phyloP scores from a whole-genome alignment of 169 alveolate species.

The Plasmodium malariae region DNA sequence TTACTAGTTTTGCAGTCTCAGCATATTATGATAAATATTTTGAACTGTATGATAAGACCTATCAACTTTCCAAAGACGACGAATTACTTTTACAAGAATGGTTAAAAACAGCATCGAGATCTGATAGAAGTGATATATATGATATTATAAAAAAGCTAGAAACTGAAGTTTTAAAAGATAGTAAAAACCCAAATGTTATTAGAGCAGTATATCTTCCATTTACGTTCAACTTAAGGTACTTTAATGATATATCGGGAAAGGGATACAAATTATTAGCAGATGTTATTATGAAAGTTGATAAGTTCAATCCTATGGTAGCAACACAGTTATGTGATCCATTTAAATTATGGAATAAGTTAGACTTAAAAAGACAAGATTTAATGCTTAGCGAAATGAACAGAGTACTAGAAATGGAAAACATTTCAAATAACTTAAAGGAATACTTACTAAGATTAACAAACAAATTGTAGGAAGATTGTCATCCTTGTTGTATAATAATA shows the following conservation, averaged over 20 bases:
- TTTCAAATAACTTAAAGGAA: slow-evolving; percentile 85
- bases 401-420: slow-evolving; percentile 72
- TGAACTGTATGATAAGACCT: slow-evolving; percentile 53
- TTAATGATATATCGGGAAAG: slow-evolving; percentile 83
- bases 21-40: slow-evolving; percentile 49
- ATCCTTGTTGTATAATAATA: neutral
- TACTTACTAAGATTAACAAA: slow-evolving; percentile 78
- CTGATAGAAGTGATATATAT: slow-evolving; percentile 79
- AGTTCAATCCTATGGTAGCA: slow-evolving; percentile 86
- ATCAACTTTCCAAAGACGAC: slow-evolving; percentile 65
- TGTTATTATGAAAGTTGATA: slow-evolving; percentile 83
- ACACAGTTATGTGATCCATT: slow-evolving; percentile 82
- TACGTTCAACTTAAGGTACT: slow-evolving; percentile 85
- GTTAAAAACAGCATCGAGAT: slow-evolving; percentile 84
- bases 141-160: slow-evolving; percentile 79
- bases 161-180: slow-evolving; percentile 79
- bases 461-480: slow-evolving; percentile 20
- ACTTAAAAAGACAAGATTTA: slow-evolving; percentile 77
- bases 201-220: slow-evolving; percentile 86
- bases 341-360: slow-evolving; percentile 82
- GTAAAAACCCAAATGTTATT: slow-evolving; percentile 85
- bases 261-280: slow-evolving; percentile 90
- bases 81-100: slow-evolving; percentile 84
- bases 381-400: slow-evolving; percentile 82
- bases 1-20: slow-evolving; percentile 50